These are phyloP conservation scores for Sodiomyces alkalinus DNA, from an alignment of 2,329 filamentous ascomycete species.

Conservation along the genomic window DNA sequence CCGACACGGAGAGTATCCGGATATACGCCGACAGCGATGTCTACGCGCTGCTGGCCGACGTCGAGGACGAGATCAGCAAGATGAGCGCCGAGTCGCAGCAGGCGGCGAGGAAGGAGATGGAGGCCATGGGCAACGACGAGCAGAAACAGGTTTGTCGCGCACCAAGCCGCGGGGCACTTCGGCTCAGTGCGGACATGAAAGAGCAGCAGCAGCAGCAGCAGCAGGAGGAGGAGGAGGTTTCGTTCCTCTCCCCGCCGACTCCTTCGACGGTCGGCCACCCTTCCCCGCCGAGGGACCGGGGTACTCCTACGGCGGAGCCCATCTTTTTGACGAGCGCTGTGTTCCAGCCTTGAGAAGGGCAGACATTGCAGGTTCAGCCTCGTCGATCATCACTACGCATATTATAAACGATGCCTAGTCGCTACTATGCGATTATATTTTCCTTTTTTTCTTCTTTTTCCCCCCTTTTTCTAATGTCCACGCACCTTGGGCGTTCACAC, in stretches of 20 bases:
- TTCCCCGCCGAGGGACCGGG: too few relatives aligned
- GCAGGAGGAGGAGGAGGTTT: conserved; percentile 13
- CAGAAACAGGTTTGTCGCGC: conserved; percentile 28
- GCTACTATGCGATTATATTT: too few relatives aligned
- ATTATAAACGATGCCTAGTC: not conserved
- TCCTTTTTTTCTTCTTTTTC: not conserved
- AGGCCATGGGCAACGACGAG: conserved; percentile 18
- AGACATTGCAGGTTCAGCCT: not conserved
- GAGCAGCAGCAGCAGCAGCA: conserved; percentile 8
- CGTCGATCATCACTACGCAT: not conserved
- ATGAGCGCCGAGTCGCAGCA: conserved; percentile 17
- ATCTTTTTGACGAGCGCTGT: conserved; percentile 10
- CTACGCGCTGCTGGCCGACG: conserved; percentile 50
- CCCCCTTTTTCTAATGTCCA: not conserved
- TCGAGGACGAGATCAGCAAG: conserved; percentile 43
- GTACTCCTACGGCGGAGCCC: too few relatives aligned
- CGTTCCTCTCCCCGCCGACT: conserved; percentile 14
- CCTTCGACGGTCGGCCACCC: conserved; percentile 9
- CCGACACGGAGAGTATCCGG: conserved; percentile 47
- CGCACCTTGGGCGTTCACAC: too few relatives aligned
- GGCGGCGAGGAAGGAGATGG: conserved; percentile 22
- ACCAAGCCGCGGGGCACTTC: conserved; percentile 36
- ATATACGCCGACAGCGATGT: conserved; percentile 55
- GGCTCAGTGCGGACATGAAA: too few relatives aligned
- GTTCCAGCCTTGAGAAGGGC: conserved; percentile 5